phyloP scores from a whole-genome alignment of 345 rosid species.

The Eucalyptus sideroxylon region DNA sequence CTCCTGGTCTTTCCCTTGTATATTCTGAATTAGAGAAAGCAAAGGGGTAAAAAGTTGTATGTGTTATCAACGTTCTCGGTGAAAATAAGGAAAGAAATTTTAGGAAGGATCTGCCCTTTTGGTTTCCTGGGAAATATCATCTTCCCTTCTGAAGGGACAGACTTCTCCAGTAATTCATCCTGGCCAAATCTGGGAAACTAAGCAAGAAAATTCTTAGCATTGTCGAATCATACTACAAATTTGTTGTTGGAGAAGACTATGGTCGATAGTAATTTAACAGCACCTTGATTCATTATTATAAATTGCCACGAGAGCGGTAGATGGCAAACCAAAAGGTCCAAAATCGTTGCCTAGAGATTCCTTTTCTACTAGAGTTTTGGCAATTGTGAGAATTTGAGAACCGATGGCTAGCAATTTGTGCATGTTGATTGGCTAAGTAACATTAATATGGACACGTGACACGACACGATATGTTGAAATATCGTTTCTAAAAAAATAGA shows the following conservation, averaged over 20 bases:
- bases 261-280: neutral
- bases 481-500: too few relatives aligned
- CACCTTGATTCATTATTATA: neutral
- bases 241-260: neutral
- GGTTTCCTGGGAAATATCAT: neutral
- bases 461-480: too few relatives aligned
- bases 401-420: neutral
- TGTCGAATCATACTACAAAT: neutral
- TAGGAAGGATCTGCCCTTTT: neutral
- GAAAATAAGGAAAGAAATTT: neutral
- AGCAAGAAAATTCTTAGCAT: neutral
- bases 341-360: neutral
- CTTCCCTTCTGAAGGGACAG: neutral
- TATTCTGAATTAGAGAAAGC: neutral
- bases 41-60: neutral
- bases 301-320: neutral
- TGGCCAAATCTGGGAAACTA: neutral
- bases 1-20: neutral
- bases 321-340: neutral
- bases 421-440: neutral
- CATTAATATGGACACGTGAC: accelerated
- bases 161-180: neutral
- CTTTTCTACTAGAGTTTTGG: neutral
- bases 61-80: neutral
- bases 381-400: neutral